These are phyloP conservation scores for Juncus effusus DNA, from an alignment of 176 grass and related monocot genomes.

Conservation along the genomic window DNA sequence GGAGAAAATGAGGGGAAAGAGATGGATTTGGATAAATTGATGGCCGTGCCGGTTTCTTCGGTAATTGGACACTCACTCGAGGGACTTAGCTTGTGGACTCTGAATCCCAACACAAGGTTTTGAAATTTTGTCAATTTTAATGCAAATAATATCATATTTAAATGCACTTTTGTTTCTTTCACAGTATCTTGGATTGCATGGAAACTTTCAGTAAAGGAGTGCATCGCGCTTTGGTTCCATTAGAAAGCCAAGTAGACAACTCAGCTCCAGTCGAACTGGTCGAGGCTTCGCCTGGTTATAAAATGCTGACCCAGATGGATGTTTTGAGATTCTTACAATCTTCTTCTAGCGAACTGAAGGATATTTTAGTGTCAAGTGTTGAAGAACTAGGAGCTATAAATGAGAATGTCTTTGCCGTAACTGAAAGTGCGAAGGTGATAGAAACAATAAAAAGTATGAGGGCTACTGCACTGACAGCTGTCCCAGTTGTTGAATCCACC, in stretches of 20 bases:
- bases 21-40: constrained; percentile 36
- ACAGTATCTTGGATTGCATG: constrained; percentile 86
- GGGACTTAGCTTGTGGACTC: constrained; percentile 77
- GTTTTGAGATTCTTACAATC: constrained; percentile 51
- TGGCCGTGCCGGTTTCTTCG: constrained; percentile 68
- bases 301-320: constrained; percentile 93
- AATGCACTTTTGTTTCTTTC: neutral
- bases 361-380: constrained; percentile 45
- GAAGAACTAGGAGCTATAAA: constrained; percentile 49
- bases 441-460: constrained; percentile 67
- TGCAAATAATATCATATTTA: too few relatives aligned
- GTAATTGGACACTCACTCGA: constrained; percentile 76
- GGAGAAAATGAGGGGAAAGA: neutral
- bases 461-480: constrained; percentile 55
- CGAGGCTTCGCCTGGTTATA: constrained; percentile 61
- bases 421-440: constrained; percentile 35
- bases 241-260: constrained; percentile 54
- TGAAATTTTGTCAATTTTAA: too few relatives aligned
- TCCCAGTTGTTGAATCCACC: constrained; percentile 55
- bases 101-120: constrained; percentile 72
- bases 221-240: constrained; percentile 74
- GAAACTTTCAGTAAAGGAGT: constrained; percentile 87
- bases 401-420: constrained; percentile 54
- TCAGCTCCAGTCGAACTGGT: constrained; percentile 53
- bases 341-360: constrained; percentile 40